Evolutionary conservation across 805 yeast species (phyloP), one percentile per base, ranked within the genome.

Genomic region (Jamesozyma hellenica): DNA sequence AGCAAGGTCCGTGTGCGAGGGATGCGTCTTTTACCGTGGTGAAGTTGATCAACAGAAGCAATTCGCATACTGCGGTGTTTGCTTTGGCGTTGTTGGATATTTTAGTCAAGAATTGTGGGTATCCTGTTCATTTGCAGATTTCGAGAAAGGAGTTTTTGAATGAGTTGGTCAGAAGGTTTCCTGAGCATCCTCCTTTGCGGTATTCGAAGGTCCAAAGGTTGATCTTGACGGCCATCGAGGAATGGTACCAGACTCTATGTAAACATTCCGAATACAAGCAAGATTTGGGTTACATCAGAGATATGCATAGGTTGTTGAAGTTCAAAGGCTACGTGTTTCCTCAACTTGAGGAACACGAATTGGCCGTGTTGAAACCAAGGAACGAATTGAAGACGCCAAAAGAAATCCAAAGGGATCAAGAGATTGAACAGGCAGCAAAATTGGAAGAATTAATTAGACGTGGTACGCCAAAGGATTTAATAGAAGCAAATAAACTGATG

Each of bases 181-280:
- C 96, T 2, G 96, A 86, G 55, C 74, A 84, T 53, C 96, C 97
- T 1, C 95, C 96, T 2, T 64, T 77, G 40, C 75, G 85, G 27
- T 85, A 83, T 61, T 68, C 88, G 16, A 71, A 86, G 44, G 77
- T 84, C 23, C 96, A 92, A 58, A 69, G 83, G 54, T 70, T 85
- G 50, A 77, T 88, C 47, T 69, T 92, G 53, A 87, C 87, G 42
- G 82, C 86, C 42, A 80, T 90, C 50, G 94, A 88, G 61, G 96
- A 90, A 60, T 90, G 98, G 98, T 78, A 83, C 58, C 90, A 84
- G 58, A 88, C 97, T 1, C 76, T 90, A 40, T 88, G 96, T 62
- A 77, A 78, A 53, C 84, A 90, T 37, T 77, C 94, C 26, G 73
- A 84, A 55, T 82, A 92, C 61, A 84, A 83, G 56, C 90, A 85